Evolutionary conservation across 1,284 basidiomycete species (phyloP), one percentile per base, ranked within the genome.

Genomic region (Pascua guehoae): DNA sequence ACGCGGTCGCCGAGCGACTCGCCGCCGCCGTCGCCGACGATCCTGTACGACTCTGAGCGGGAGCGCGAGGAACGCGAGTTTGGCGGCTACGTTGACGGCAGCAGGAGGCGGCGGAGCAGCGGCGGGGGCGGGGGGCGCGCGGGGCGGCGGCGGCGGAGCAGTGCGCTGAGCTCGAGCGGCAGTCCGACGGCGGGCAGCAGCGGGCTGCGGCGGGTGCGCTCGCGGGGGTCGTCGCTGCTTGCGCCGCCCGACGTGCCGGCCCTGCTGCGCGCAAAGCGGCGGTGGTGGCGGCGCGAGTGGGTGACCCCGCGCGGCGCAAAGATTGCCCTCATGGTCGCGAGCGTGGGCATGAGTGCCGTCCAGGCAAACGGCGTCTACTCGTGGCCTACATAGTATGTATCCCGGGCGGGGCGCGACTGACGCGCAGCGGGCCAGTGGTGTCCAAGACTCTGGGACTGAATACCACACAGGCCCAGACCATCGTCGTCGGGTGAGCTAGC

Each of bases 351-450:
- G 38, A 71, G 69, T 38, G 68, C 74, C 7, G 43, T 76, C 0
- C 72, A 73, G 58, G 74, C 76, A 1, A 76, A 78, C 58, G 76
- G 76, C n/a, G 75, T 76, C n/a, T 77, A 76, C 60, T 74, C 67
- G 51, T 78, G 75, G 75, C 73, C 74, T 2, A 74, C 74, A 1
- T 78, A 78, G 69, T 71, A 57, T 53, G 69, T 64, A 12, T n/a
- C n/a, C 1, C 11, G 39, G 2, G n/a, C 39, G 15, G 37, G 39
- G 8, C 16, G 17, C 9, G 46, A 44, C 57, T 62, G 49, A 65
- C 49, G 4, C 36, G 4, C 54, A 71, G 69, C 63, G 76, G 76
- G 0, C 75, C 75, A 0, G 70, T 76, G 12, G 72, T 78, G 10
- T 64, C 66, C 5, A 56, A 64, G 42, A 50, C 49, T 47, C 52